A percentile compares a stretch with the other conserved stretches of the same genome.
phyloP scores from a whole-genome alignment of 495 filamentous ascomycete species.

The Talaromyces adpressus region DNA sequence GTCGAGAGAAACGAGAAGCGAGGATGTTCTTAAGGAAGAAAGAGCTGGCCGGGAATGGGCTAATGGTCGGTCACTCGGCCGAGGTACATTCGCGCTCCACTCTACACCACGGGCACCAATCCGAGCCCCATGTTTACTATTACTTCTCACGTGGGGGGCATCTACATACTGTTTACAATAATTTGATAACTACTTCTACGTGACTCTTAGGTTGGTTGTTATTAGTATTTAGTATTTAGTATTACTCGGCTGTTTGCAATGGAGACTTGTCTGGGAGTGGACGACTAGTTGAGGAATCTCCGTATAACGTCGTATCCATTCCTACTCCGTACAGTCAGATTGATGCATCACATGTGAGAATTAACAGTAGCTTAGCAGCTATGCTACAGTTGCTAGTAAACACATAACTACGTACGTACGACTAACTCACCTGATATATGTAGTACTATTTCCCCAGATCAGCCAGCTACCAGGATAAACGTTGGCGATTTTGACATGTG shows the following conservation, averaged over 20 bases:
- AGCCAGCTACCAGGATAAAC: neutral
- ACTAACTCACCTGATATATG: neutral
- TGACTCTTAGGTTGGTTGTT: no score
- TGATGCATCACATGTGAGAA: slow-evolving; percentile 4
- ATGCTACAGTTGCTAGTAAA: neutral
- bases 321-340: neutral
- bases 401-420: neutral
- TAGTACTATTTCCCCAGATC: neutral
- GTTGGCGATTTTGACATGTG: neutral
- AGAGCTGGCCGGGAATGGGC: neutral
- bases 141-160: neutral
- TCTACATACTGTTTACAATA: neutral
- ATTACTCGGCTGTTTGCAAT: neutral
- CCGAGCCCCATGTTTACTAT: neutral
- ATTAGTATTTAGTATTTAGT: neutral
- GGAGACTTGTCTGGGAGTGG: neutral
- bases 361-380: neutral
- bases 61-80: slow-evolving; percentile 22
- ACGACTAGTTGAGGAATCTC: neutral
- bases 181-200: neutral
- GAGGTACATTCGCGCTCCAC: slow-evolving; percentile 17
- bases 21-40: slow-evolving; percentile 6
- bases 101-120: neutral
- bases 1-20: neutral
- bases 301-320: neutral